Evolutionary conservation across 345 rosid species (phyloP).

Genomic region (Orychophragmus violaceus): DNA sequence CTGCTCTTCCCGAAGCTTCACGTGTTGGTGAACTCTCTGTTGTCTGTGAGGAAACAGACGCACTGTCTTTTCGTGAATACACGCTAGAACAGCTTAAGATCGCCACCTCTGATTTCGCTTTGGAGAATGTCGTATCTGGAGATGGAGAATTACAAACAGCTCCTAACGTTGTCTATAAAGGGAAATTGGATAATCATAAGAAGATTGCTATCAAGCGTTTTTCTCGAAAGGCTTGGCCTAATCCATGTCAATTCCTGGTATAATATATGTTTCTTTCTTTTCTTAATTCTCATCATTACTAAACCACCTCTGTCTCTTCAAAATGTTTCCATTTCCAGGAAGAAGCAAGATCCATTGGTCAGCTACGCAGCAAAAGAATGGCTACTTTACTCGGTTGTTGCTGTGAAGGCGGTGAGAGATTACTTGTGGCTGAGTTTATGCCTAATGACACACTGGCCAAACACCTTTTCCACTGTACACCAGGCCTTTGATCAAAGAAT

Average conservation of each 20-base stretch:
- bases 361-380: conserved; percentile 57
- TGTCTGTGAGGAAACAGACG: conserved; percentile 24
- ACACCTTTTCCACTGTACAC: conserved; percentile 77
- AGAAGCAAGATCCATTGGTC: conserved; percentile 78
- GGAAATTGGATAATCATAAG: conserved; percentile 57
- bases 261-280: background rate
- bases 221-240: conserved; percentile 76
- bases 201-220: conserved; percentile 81
- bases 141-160: conserved; percentile 76
- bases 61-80: conserved; percentile 48
- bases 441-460: conserved; percentile 79
- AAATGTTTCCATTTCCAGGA: conserved; percentile 36
- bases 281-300: background rate
- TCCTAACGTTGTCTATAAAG: conserved; percentile 77
- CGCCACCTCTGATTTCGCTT: conserved; percentile 75
- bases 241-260: conserved; percentile 74
- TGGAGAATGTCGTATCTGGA: conserved; percentile 76
- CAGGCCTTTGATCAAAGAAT: background rate
- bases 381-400: conserved; percentile 82
- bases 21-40: conserved; percentile 42
- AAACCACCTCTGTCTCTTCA: background rate
- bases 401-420: conserved; percentile 66
- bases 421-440: conserved; percentile 81
- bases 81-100: conserved; percentile 58
- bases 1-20: conserved; percentile 46